Percentiles rank a stretch among this genome's conserved stretches.
phyloP scores from a whole-genome alignment of 345 rosid genomes.

The Stellera chamaejasme region DNA sequence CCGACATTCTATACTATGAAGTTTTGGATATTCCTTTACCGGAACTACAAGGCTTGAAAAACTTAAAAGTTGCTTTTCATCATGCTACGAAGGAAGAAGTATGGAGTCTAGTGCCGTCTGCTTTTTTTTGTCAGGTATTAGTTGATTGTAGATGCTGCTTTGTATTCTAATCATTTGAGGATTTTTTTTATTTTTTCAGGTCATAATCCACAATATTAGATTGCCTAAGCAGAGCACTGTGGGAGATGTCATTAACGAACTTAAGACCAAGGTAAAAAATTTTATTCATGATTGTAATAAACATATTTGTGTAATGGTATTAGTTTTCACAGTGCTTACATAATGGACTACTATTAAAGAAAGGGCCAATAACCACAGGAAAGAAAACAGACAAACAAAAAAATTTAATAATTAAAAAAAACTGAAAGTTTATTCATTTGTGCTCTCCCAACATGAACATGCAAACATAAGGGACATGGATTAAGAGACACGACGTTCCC shows the following conservation, averaged over 20 bases:
- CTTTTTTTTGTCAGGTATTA: neutral
- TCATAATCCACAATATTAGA: conserved; percentile 72
- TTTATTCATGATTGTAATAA: neutral
- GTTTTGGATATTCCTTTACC: conserved; percentile 98
- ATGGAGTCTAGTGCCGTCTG: conserved; percentile 8
- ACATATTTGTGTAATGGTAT: no score
- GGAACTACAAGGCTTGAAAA: conserved; percentile 88
- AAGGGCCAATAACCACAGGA: no score
- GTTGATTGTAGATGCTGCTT: conserved; percentile 7
- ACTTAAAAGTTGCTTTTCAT: conserved; percentile 86
- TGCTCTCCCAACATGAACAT: no score
- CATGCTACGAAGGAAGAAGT: conserved; percentile 84
- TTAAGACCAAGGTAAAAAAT: conserved; percentile 66
- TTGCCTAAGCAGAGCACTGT: conserved; percentile 95
- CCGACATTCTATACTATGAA: conserved; percentile 93
- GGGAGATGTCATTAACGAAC: conserved; percentile 85
- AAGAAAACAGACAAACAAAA: no score
- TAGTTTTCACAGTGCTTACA: no score
- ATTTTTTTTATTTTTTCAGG: conserved; percentile 41
- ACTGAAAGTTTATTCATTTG: no score
- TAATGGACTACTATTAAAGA: no score
- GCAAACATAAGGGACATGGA: no score
- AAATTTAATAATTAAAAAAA: no score
- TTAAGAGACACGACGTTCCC: no score
- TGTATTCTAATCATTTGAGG: neutral